Base-by-base conservation (phyloP, 768 basidiomycete species). In the Phanerodontia chrysosporium region DNA sequence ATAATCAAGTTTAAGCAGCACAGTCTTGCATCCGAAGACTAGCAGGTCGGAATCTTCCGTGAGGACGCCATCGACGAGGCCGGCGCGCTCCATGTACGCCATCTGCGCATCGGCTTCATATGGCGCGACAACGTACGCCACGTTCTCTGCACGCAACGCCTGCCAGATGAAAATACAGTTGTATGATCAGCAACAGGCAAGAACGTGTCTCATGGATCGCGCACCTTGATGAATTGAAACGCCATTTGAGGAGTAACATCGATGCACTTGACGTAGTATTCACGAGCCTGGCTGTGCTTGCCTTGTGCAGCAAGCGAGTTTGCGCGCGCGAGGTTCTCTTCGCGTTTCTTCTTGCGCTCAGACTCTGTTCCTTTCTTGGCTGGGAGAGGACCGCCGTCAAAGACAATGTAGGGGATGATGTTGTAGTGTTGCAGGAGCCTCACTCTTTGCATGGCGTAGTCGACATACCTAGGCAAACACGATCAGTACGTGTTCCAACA, bases 41-140 rank as follows among this genome's bases (percentile, higher is more conserved):
- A 98, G 86, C 28, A 99, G 79, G 72, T 99, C 97, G 0, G 95
- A 98, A 74, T 98, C 97, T 74, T 99, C 97, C 1, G 97, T 98
- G 64, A 99, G 82, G 71, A 99, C 88, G 2, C 87, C 97, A 69
- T 95, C 89, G 42, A 94, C 91, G 32, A 90, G 66, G 18, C 92
- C 92, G 45, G 77, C 71, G 51, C 83, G 83, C 69, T 98, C 97
- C 45, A 99, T 82, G 73, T 89, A 98, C 46, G 92, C 89, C 58
- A 99, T 82, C 72, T 99, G 97, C 1, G 97, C 94, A 67, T 99
- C 97, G 0, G 97, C 97, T 78, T 99, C 97, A 72, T 98, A 99
- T 0, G 97, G 97, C 3, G 97, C 96, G 18, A 98, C 97, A 39
- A 98, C 77, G 69, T 96, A 97, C 21, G 81, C 70, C 8, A 98